Evolutionary conservation across 441 rosid genomes (phyloP).

Genomic region (Gossypium gossypioides): DNA sequence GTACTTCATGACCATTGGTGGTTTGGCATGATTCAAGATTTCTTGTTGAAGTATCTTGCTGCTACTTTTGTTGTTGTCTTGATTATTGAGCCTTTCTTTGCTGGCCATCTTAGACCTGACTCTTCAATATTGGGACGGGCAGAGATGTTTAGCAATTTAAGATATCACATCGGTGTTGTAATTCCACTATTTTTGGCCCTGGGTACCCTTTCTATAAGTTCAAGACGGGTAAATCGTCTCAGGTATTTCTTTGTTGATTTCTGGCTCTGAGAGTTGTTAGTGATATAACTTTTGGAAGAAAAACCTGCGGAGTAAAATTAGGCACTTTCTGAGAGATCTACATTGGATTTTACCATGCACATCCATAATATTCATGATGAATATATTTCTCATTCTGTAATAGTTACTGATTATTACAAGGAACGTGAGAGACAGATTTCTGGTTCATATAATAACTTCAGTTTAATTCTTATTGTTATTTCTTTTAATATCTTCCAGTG

Average conservation of each 20-base stretch:
- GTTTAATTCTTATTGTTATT: constrained; percentile 7
- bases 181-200: constrained; percentile 83
- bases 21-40: constrained; percentile 99
- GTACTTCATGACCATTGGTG: constrained; percentile 98
- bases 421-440: neutral
- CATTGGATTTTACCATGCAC: neutral
- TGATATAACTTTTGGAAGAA: neutral
- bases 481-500: constrained; percentile 43
- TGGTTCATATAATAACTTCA: neutral
- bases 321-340: neutral
- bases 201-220: constrained; percentile 91
- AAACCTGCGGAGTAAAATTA: too few species aligned
- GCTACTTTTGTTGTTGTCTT: constrained; percentile 90
- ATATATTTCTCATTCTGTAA: neutral
- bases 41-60: constrained; percentile 90
- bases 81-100: constrained; percentile 94
- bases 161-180: constrained; percentile 97
- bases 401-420: neutral
- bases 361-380: neutral
- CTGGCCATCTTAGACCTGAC: constrained; percentile 86
- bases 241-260: constrained; percentile 47
- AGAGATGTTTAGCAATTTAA: constrained; percentile 92
- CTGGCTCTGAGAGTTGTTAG: neutral
- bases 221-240: constrained; percentile 88
- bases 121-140: constrained; percentile 92